Base-by-base conservation (phyloP, 2,329 filamentous ascomycete species). In the Pseudogymnoascus sp. region DNA sequence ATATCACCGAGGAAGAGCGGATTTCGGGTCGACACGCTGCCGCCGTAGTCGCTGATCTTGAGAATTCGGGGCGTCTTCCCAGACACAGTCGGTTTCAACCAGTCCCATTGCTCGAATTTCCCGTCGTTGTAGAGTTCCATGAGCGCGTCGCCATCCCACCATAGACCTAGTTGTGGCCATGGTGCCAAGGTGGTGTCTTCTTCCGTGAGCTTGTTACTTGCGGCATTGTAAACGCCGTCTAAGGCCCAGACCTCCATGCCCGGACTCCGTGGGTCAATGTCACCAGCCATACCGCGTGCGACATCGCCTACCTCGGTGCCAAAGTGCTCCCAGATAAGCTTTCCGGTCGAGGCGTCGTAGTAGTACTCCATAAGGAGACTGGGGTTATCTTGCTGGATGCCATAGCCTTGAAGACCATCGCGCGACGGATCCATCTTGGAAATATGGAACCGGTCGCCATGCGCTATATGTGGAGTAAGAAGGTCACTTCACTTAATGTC, bases 181-280 rank as follows among this genome's bases (percentile, higher is more conserved):
- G 56, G 56, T 4, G 16, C 10, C 4, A 60, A n/a, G 7, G 10
- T n/a, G 18, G 25, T 60, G 12, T 60, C 28, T 6, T 23, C 7
- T 23, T 60, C 25, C 12, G 56, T 60, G 56, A 60, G 56, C 25
- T 37, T 38, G 14, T 60, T 23, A 7, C 14, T 14, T 14, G 6
- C 6, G 3, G 56, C 56, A 10, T 60, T 60, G 25, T 60, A 60
- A 14, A 60, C 16, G 6, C 56, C 56, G 11, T 21, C 12, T 12
- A 60, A 60, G 12, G 56, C n/a, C 56, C 56, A 60, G 28, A 37
- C 56, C 21, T 60, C 56, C 56, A 60, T 60, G 28, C 10, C 56
- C 56, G 1, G 56, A 25, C 5, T 7, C 10, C 14, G 25, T 14
- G 56, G 56, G 56, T 60, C 56, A 60, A 60, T 37, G n/a, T 60